Percentiles rank a stretch among this genome's conserved stretches.
Evolutionary conservation across 495 filamentous ascomycete genomes (phyloP).

Genomic region (Aspergillus coremiiformis): DNA sequence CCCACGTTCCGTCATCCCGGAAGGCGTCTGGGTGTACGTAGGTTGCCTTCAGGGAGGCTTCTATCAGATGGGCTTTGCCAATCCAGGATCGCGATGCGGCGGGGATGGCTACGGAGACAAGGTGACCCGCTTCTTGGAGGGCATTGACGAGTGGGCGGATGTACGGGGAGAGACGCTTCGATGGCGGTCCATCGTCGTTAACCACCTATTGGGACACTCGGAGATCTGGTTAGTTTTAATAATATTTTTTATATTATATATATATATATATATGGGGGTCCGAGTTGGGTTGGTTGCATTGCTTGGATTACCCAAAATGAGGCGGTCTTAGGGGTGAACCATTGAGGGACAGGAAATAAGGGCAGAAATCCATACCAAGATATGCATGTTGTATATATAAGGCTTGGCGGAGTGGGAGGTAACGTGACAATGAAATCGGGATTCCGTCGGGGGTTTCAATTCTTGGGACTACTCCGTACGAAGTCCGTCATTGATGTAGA

Average conservation of each 20-base stretch:
- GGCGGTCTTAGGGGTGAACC: neutral
- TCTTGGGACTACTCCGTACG: neutral
- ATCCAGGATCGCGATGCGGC: constrained; percentile 94
- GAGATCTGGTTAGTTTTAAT: neutral
- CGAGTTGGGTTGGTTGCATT: neutral
- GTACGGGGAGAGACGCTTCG: constrained; percentile 78
- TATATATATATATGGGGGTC: neutral
- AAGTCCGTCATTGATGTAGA: neutral
- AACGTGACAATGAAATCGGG: neutral
- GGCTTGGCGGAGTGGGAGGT: neutral
- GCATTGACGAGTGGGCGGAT: constrained; percentile 72
- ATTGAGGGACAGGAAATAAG: constrained; percentile 1
- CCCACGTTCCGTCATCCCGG: constrained; percentile 46
- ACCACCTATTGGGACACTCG: constrained; percentile 45
- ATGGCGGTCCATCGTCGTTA: constrained; percentile 96
- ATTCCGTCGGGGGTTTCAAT: neutral
- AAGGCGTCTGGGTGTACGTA: constrained; percentile 67
- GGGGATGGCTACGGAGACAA: constrained; percentile 85
- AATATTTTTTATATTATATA: neutral
- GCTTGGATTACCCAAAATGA: neutral
- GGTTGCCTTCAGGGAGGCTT: constrained; percentile 69
- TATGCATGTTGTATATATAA: constrained; percentile 31
- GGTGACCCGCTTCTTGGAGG: constrained; percentile 71
- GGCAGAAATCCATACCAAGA: constrained; percentile 36
- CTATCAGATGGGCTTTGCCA: constrained; percentile 92